These are phyloP conservation scores for Ophiorrhiza pumila DNA, from an alignment of 257 asterid genomes.

Conservation along the genomic window DNA sequence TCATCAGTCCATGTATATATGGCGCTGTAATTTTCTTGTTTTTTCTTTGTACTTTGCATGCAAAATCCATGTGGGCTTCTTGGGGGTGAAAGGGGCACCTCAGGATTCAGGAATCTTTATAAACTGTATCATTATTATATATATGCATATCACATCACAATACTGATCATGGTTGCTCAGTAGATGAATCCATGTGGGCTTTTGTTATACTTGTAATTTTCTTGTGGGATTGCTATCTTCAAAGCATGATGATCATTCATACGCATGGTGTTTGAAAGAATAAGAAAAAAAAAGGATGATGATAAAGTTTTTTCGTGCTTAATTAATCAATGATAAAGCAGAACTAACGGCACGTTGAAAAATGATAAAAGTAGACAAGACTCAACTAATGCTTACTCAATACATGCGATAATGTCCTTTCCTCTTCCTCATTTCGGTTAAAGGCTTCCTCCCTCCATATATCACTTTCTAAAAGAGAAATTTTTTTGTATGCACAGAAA, in stretches of 20 bases:
- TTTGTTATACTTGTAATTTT: too few relatives aligned
- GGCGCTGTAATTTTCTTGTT: too few relatives aligned
- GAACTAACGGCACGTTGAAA: conserved; percentile 17
- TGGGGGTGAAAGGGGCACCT: neutral
- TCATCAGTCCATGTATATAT: neutral
- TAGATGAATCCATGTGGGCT: too few relatives aligned
- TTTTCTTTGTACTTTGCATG: neutral
- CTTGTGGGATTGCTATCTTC: neutral
- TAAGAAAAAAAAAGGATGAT: neutral
- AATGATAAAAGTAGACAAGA: conserved; percentile 35
- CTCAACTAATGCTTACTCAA: conserved; percentile 33
- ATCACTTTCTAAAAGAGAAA: neutral
- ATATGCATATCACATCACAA: too few relatives aligned
- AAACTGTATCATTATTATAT: neutral
- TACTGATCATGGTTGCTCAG: too few relatives aligned
- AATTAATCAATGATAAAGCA: conserved; percentile 32
- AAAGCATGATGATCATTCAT: conserved; percentile 9
- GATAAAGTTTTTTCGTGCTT: neutral
- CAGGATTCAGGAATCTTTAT: conserved; percentile 2
- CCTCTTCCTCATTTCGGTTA: neutral
- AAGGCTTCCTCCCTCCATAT: neutral
- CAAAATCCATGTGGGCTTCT: neutral
- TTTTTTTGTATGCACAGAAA: conserved; percentile 10
- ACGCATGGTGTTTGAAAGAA: conserved; percentile 2
- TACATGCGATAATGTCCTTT: conserved; percentile 9